Base-by-base conservation (phyloP, 176 grass and related monocot genomes). In the Lolium perenne region DNA sequence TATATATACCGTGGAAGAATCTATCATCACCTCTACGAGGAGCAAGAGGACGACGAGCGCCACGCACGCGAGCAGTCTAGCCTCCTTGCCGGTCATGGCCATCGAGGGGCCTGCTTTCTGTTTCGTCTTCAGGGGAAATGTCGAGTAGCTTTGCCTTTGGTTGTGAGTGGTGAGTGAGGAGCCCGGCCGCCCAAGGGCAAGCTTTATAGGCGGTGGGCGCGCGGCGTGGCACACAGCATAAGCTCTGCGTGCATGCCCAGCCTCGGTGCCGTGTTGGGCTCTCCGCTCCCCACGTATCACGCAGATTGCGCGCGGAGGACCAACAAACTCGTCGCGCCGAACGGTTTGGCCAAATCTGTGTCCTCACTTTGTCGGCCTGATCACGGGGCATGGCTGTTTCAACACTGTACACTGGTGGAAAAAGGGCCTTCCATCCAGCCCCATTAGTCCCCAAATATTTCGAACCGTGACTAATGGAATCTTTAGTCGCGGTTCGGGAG, bases 41-140 rank as follows among this genome's bases (percentile, higher is more conserved):
- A 95, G 82, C n/a, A 91, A 11, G 67, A 92, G 8, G 81, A 86
- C 25, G 74, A 92, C 66, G 25, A 92, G 77, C 2, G 88, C 84
- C 48, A 85, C 59, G 50, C 71, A 21, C 18, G 82, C 9, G 13
- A 82, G 17, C 77, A 68, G 7, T 61, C 45, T 48, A 3, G 18
- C 10, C 17, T 79, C 10, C 55, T 82, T 88, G 57, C 45, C 25
- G 26, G 22, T 79, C 90, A 92, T 88, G 46, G 65, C 11, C 64
- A n/a, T 17, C 21, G 21, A 40, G 20, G 17, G 8, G 38, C 54
- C 26, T 76, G 15, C 73, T 54, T 16, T 8, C 22, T 51, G 8
- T 76, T 51, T 54, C 68, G 10, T 71, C 13, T 15, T 76, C 15
- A 17, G 72, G 1, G 23, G 15, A 54, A 53, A 75, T 51, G 45